A percentile compares a stretch with the other conserved stretches of the same genome.
phyloP scores from a whole-genome alignment of 2,329 filamentous ascomycete genomes.

The Penicillium decumbens region DNA sequence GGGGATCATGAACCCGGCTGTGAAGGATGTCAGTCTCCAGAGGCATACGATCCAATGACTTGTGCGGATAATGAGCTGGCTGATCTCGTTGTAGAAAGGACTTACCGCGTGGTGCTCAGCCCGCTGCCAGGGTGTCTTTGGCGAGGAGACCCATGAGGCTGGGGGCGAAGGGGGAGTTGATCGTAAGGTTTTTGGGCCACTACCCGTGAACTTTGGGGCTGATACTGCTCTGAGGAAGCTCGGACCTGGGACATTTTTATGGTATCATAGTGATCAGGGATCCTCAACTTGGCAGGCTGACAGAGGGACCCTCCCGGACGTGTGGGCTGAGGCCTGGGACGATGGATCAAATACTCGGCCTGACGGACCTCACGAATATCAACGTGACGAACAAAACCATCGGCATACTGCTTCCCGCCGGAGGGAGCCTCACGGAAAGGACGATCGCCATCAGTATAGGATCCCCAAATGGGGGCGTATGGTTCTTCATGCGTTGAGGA shows the following conservation, averaged over 20 bases:
- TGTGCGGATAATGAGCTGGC: conserved; percentile 1
- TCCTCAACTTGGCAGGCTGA: conserved; percentile 12
- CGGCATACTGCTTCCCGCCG: conserved; percentile 32
- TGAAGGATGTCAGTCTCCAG: conserved; percentile 7
- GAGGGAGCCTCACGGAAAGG: conserved; percentile 15
- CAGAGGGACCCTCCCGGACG: conserved; percentile 14
- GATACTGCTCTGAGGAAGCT: conserved; percentile 10
- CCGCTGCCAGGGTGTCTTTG: conserved; percentile 18
- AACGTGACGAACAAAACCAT: conserved; percentile 37
- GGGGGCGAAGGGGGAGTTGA: conserved; percentile 11
- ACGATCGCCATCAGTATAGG: conserved; percentile 16
- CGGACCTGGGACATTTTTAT: conserved; percentile 16
- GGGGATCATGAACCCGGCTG: conserved; percentile 19
- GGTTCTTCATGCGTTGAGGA: conserved; percentile 8
- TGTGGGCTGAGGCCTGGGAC: conserved; percentile 11
- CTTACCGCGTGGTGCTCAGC: conserved; percentile 20
- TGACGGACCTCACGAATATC: conserved; percentile 24
- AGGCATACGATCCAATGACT: not conserved
- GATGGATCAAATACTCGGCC: conserved; percentile 19
- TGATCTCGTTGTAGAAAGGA: conserved; percentile 4
- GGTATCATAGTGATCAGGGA: conserved; percentile 11
- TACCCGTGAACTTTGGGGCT: conserved; percentile 9
- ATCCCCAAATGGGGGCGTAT: conserved; percentile 13
- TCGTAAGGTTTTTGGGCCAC: conserved; percentile 11
- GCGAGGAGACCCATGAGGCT: conserved; percentile 10